Conservation (phyloP, 2,329 filamentous ascomycete species). For the Talaromyces atroroseus region DNA sequence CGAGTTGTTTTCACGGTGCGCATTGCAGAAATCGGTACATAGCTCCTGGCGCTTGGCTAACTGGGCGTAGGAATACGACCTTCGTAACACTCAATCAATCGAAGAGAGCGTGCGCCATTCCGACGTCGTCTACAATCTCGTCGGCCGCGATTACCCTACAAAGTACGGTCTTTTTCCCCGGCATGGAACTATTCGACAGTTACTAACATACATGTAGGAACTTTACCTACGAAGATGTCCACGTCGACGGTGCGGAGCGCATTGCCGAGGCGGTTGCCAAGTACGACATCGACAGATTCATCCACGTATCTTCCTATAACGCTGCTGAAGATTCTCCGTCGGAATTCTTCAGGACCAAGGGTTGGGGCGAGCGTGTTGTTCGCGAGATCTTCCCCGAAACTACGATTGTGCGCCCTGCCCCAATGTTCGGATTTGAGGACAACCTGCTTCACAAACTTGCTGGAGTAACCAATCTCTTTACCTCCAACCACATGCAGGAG, state of each 20-base stretch:
- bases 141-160: constrained; percentile 91
- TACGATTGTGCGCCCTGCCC: constrained; percentile 89
- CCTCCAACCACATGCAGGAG: constrained; percentile 89
- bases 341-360: constrained; percentile 91
- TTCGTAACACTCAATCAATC: constrained; percentile 89
- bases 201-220: constrained; percentile 58
- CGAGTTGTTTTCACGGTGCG: constrained; percentile 71
- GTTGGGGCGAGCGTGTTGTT: constrained; percentile 72
- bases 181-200: background rate
- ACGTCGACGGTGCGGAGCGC: constrained; percentile 84
- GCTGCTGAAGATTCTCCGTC: constrained; percentile 73
- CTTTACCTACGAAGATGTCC: constrained; percentile 86
- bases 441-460: constrained; percentile 82
- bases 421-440: constrained; percentile 93
- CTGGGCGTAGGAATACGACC: constrained; percentile 75
- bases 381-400: constrained; percentile 92
- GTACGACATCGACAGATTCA: constrained; percentile 94
- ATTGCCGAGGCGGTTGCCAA: constrained; percentile 94
- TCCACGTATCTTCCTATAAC: constrained; percentile 95
- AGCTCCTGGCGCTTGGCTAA: background rate
- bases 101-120: constrained; percentile 96
- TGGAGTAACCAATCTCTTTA: constrained; percentile 72
- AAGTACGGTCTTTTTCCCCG: constrained; percentile 57
- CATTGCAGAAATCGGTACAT: background rate
- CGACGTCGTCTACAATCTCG: constrained; percentile 93